Evolutionary conservation across 148 eudicot species (phyloP).

Genomic region (Selenicereus undatus): DNA sequence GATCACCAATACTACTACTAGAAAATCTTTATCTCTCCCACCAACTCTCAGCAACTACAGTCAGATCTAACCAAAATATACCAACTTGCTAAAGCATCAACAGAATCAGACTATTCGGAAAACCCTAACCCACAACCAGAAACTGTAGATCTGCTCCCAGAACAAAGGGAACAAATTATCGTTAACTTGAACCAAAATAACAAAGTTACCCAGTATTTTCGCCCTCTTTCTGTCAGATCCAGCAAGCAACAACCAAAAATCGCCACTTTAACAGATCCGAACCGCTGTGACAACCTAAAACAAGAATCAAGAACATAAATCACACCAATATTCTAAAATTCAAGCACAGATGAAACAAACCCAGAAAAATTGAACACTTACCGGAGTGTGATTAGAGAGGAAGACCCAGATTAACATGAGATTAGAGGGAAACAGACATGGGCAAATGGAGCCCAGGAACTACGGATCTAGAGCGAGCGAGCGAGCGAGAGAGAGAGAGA

Average conservation of each 20-base stretch:
- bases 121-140: constrained; percentile 11
- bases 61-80: constrained; percentile 26
- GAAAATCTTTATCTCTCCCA: constrained; percentile 3
- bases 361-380: neutral
- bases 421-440: neutral
- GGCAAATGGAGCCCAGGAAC: neutral
- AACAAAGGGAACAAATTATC: constrained; percentile 41
- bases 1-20: neutral
- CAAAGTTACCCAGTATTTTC: constrained; percentile 24
- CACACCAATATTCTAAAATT: constrained; percentile 7
- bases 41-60: constrained; percentile 8
- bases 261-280: constrained; percentile 13
- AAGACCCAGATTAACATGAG: neutral
- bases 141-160: constrained; percentile 44
- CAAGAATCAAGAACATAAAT: constrained; percentile 15
- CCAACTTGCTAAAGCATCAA: constrained; percentile 17
- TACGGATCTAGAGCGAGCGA: constrained; percentile 10
- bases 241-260: constrained; percentile 5
- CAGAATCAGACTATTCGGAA: constrained; percentile 2
- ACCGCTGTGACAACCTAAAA: constrained; percentile 15
- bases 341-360: neutral
- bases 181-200: constrained; percentile 26
- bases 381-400: neutral
- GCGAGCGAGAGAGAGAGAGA: too few relatives aligned
- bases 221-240: constrained; percentile 19